phyloP scores from a whole-genome alignment of 1,284 basidiomycete species.

The Rhodotorula sp. region DNA sequence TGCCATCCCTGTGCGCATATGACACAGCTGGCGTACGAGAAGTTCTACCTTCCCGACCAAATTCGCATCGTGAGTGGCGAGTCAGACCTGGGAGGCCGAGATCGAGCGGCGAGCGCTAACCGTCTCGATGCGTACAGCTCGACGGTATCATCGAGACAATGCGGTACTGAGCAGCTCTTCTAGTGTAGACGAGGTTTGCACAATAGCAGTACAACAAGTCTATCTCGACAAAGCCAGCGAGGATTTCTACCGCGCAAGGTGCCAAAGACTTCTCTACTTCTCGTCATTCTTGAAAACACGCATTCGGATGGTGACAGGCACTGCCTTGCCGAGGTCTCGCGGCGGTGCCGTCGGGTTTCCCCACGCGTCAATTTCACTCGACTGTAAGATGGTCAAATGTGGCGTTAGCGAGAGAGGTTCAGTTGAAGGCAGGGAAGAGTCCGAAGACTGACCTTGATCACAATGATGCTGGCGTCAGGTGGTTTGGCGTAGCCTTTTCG shows the following conservation, averaged over 20 bases:
- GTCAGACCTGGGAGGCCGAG: too few relatives aligned
- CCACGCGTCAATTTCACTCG: slow-evolving; percentile 31
- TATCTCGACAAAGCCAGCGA: too few relatives aligned
- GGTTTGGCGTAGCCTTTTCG: neutral
- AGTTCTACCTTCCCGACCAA: slow-evolving; percentile 83
- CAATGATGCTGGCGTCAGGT: slow-evolving; percentile 10
- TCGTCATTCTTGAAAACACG: slow-evolving; percentile 43
- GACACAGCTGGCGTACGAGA: slow-evolving; percentile 73
- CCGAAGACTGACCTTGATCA: slow-evolving; percentile 24
- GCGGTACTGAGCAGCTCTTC: slow-evolving; percentile 57
- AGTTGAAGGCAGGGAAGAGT: neutral
- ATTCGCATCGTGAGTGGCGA: slow-evolving; percentile 58
- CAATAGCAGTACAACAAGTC: neutral
- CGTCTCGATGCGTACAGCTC: slow-evolving; percentile 47
- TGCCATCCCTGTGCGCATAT: neutral
- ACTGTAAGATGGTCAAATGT: neutral
- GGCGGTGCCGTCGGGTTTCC: slow-evolving; percentile 39
- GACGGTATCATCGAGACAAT: slow-evolving; percentile 82
- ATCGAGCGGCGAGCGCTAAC: neutral
- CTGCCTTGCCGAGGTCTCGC: slow-evolving; percentile 23
- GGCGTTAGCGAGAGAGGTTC: neutral
- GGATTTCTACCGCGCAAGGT: neutral
- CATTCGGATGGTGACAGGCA: slow-evolving; percentile 32
- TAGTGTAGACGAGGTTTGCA: neutral
- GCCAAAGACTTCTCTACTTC: neutral